Conservation (phyloP, 257 asterid species). For the Petunia secreta region DNA sequence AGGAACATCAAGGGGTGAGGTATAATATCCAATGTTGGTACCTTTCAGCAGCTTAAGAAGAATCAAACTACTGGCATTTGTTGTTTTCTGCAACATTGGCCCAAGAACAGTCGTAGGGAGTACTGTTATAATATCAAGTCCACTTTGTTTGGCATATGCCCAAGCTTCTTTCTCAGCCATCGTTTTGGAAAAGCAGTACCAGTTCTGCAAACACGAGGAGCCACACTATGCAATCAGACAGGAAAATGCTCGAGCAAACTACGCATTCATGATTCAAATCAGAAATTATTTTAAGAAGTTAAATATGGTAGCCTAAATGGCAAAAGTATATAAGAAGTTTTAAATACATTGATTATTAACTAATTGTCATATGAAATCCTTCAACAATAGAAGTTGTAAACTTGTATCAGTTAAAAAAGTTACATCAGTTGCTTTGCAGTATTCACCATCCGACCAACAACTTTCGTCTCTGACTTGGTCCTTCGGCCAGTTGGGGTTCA, state of each 20-base stretch:
- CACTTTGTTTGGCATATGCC: constrained; percentile 58
- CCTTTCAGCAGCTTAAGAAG: constrained; percentile 73
- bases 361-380: not conserved
- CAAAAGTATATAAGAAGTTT: not conserved
- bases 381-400: not conserved
- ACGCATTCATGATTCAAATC: not conserved
- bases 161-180: constrained; percentile 71
- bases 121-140: constrained; percentile 62
- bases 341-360: not conserved
- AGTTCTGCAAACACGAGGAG: constrained; percentile 51
- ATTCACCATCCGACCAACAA: constrained; percentile 86
- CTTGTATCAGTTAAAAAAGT: not conserved
- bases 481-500: constrained; percentile 71
- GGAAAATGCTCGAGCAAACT: not conserved
- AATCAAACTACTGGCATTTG: constrained; percentile 63
- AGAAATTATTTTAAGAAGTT: not conserved
- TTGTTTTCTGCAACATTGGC: constrained; percentile 63
- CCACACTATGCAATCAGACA: not conserved
- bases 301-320: too few relatives aligned
- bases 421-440: constrained; percentile 74
- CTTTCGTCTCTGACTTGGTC: constrained; percentile 59
- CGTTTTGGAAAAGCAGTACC: constrained; percentile 80
- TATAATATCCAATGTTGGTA: constrained; percentile 17
- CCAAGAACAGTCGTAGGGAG: constrained; percentile 68
- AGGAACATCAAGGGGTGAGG: constrained; percentile 10